phyloP scores from a whole-genome alignment of 768 basidiomycete genomes.

The Ramaria sp. region DNA sequence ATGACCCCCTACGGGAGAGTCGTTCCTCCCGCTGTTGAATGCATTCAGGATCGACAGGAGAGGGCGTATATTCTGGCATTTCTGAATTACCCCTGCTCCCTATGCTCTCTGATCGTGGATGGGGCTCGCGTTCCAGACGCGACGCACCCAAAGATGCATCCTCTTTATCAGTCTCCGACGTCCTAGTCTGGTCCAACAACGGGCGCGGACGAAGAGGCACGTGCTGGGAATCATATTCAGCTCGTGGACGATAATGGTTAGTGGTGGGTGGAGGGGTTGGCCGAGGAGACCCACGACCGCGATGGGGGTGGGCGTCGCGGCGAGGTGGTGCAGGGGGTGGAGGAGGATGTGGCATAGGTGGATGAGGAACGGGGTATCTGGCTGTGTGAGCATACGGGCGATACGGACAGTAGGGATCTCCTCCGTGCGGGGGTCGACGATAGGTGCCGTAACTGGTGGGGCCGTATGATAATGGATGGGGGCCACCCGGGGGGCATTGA shows the following conservation, averaged over 20 bases:
- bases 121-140: background rate
- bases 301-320: background rate
- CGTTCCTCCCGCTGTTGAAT: background rate
- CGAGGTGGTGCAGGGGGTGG: constrained; percentile 3
- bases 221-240: background rate
- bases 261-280: background rate
- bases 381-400: background rate
- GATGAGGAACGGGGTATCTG: background rate
- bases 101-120: background rate
- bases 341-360: constrained; percentile 4
- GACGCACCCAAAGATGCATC: background rate
- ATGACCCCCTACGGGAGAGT: background rate
- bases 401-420: background rate
- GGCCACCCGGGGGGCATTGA: background rate
- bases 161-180: background rate
- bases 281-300: background rate
- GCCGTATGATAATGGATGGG: background rate
- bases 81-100: background rate
- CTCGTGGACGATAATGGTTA: background rate
- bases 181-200: background rate
- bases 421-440: background rate
- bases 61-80: background rate
- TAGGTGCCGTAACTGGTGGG: background rate
- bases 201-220: background rate
- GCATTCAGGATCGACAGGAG: background rate